Base-by-base conservation (phyloP, 306 rosid genomes). In the Alnus glutinosa region DNA sequence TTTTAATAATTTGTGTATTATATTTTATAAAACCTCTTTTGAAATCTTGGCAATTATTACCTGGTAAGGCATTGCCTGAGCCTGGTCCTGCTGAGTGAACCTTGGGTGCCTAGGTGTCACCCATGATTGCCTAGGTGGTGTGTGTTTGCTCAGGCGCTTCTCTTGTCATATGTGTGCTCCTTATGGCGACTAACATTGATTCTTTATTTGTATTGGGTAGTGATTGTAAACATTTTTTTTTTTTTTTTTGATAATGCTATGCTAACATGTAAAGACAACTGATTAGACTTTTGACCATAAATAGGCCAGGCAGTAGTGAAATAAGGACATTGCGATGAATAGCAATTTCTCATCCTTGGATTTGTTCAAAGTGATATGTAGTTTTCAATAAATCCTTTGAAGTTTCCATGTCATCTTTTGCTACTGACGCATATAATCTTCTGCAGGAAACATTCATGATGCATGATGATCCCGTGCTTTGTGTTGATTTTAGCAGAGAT, bases 381-480 rank as follows among this genome's bases (percentile, higher is more conserved):
- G 46, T 39, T 68, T 39, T 9, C 23, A 10, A 13, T 68, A 63
- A 32, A 39, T 68, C n/a, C 52, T n/a, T 42, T n/a, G 23, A 4
- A n/a, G 72, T 68, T 42, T 67, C 72, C 28, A 1, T 42, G 48
- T 68, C n/a, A 42, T 68, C 34, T 7, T 68, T 7, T 68, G 32
- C 16, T 68, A 68, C 51, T 42, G 34, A 68, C 32, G n/a, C 52
- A 72, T 62, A 32, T 83, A 77, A 55, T 48, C 75, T 77, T 55
- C 75, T 89, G 87, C 97, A 95, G 99, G 99, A 93, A 88, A 87
- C 89, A 61, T 93, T 96, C 89, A 96, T 96, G 99, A 90, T 96
- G 96, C 98, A 93, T 78, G 98, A 96, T 11, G 98, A 93, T 83
- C 88, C 99, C 23, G 97, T 93, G 75, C 98, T 96, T 70, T 93